phyloP scores from a whole-genome alignment of 1,284 basidiomycete genomes.

The Naganishia albida region DNA sequence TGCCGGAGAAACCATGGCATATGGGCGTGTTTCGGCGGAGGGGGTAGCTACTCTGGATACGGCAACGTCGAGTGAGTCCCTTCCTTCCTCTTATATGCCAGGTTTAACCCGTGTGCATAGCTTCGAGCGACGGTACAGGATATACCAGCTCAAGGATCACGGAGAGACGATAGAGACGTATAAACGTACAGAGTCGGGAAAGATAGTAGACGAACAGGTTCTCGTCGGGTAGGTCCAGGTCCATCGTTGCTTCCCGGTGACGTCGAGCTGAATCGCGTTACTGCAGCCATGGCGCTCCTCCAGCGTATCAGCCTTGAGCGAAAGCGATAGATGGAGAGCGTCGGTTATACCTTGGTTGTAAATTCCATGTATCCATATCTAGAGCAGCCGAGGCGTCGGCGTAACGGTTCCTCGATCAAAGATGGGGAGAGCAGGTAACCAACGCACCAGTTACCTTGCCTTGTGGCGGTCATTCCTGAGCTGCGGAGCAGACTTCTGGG shows the following conservation, averaged over 20 bases:
- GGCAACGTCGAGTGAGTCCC: constrained; percentile 66
- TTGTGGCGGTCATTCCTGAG: too few species aligned
- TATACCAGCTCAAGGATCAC: constrained; percentile 80
- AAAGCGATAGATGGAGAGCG: not conserved
- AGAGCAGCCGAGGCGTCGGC: too few species aligned
- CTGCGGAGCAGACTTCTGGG: too few species aligned
- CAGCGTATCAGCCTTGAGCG: constrained; percentile 17
- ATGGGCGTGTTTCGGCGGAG: constrained; percentile 95
- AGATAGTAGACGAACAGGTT: constrained; percentile 63
- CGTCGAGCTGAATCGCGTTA: not conserved
- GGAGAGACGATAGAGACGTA: constrained; percentile 87
- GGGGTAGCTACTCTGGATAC: constrained; percentile 85
- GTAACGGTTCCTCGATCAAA: too few species aligned
- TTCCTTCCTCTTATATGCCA: not conserved
- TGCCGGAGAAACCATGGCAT: constrained; percentile 79
- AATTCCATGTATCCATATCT: too few species aligned
- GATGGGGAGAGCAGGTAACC: too few species aligned
- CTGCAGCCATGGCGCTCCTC: constrained; percentile 8
- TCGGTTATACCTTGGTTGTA: too few species aligned
- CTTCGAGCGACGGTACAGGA: constrained; percentile 84
- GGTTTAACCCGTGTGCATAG: constrained; percentile 51
- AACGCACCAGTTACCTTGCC: too few species aligned
- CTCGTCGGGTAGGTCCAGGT: constrained; percentile 39
- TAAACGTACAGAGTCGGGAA: constrained; percentile 76
- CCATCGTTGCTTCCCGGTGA: not conserved